These are phyloP conservation scores for Cyberlindnera veronae DNA, from an alignment of 805 yeast species.

Conservation along the genomic window DNA sequence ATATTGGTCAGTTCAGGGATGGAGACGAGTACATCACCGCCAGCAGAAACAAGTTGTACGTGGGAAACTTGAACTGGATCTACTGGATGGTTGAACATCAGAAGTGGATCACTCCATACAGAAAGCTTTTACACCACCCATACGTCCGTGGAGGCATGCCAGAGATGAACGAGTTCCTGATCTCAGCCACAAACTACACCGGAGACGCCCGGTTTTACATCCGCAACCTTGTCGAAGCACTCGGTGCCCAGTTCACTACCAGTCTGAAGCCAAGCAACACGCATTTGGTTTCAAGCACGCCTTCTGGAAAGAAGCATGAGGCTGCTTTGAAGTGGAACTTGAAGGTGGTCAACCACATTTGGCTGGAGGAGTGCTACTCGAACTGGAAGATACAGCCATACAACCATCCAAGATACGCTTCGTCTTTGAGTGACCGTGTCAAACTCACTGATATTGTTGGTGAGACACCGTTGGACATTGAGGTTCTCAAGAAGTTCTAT, in stretches of 20 bases:
- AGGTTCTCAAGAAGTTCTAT: slow-evolving; percentile 35
- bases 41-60: slow-evolving; percentile 34
- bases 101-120: slow-evolving; percentile 52
- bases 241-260: slow-evolving; percentile 79
- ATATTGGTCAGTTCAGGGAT: slow-evolving; percentile 58
- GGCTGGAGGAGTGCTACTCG: slow-evolving; percentile 82
- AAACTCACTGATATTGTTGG: slow-evolving; percentile 48
- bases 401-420: slow-evolving; percentile 42
- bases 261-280: slow-evolving; percentile 62
- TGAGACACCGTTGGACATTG: slow-evolving; percentile 41
- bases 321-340: slow-evolving; percentile 72
- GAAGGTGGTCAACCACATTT: slow-evolving; percentile 68
- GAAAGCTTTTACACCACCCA: slow-evolving; percentile 69
- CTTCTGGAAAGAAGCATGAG: slow-evolving; percentile 68
- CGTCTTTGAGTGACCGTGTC: slow-evolving; percentile 20
- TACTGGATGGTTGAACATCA: slow-evolving; percentile 58
- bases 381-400: slow-evolving; percentile 55
- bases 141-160: slow-evolving; percentile 44
- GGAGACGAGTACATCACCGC: slow-evolving; percentile 55
- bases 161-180: slow-evolving; percentile 49
- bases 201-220: slow-evolving; percentile 82
- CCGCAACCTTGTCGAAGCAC: slow-evolving; percentile 52
- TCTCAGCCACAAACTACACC: slow-evolving; percentile 75
- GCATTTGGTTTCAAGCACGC: slow-evolving; percentile 64
- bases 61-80: slow-evolving; percentile 77